Evolutionary conservation across 345 rosid species (phyloP).

Genomic region (Microthlaspi erraticum): DNA sequence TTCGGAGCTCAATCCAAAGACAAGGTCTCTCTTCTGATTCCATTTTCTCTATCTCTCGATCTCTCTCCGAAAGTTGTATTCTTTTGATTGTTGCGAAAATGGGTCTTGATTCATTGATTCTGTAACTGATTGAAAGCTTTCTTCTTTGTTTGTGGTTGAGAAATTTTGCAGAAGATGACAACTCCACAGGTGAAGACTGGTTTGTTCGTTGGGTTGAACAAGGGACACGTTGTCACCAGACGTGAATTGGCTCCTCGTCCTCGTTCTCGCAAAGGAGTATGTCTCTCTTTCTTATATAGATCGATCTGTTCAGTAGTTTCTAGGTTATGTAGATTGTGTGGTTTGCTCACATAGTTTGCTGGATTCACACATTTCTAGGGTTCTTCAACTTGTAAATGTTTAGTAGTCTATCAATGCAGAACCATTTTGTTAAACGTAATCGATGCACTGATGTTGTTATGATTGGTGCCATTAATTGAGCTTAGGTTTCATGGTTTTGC

Average conservation of each 20-base stretch:
- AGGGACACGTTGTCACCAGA: conserved; percentile 49
- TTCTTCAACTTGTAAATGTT: not conserved
- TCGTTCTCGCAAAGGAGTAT: conserved; percentile 48
- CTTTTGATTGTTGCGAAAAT: not conserved
- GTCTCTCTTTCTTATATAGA: not conserved
- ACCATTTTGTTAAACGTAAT: not conserved
- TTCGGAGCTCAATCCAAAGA: conserved; percentile 21
- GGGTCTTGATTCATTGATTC: not conserved
- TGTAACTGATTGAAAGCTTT: not conserved
- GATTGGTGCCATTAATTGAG: too few relatives aligned
- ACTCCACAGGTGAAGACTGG: conserved; percentile 41
- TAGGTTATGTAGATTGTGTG: not conserved
- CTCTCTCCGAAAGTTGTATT: not conserved
- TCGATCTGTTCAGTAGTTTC: not conserved
- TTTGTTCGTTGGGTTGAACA: conserved; percentile 51
- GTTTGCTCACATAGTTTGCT: not conserved
- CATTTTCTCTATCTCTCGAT: not conserved
- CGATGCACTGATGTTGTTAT: not conserved
- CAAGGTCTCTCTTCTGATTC: conserved; percentile 9
- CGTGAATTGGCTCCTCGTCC: conserved; percentile 48
- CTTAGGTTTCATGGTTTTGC: too few relatives aligned
- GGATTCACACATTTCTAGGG: not conserved
- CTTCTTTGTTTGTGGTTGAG: not conserved
- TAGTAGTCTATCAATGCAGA: not conserved
- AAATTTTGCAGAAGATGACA: conserved; percentile 33